These are phyloP conservation scores for Lecanosticta acicola DNA, from an alignment of 2,329 filamentous ascomycete genomes.

Conservation along the genomic window DNA sequence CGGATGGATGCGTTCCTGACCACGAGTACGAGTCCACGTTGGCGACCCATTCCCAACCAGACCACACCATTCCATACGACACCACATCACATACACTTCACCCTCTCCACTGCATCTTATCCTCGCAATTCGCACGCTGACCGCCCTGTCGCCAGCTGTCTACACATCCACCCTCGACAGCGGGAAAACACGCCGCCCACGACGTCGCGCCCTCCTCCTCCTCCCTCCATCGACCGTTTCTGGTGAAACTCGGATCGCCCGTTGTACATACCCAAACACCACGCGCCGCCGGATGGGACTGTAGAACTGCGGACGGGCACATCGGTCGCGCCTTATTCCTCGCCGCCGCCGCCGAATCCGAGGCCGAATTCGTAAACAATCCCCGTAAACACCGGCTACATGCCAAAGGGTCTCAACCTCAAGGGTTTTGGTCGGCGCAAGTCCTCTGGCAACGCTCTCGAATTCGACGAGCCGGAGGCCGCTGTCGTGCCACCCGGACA, in stretches of 20 bases:
- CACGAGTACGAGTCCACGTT: background rate
- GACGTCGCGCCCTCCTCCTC: background rate
- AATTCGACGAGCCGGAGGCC: constrained; percentile 31
- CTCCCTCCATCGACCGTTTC: background rate
- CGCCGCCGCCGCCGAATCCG: background rate
- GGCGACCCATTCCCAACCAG: background rate
- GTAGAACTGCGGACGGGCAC: background rate
- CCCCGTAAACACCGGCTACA: constrained; percentile 27
- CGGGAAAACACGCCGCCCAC: background rate
- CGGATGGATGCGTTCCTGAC: background rate
- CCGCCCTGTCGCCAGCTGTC: background rate
- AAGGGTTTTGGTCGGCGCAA: constrained; percentile 50
- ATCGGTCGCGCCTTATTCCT: background rate
- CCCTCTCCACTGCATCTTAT: background rate
- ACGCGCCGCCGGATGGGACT: background rate
- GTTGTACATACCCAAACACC: background rate
- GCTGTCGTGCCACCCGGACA: constrained; percentile 10
- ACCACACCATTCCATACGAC: background rate
- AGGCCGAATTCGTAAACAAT: background rate
- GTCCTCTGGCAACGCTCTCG: constrained; percentile 51
- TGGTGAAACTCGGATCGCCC: background rate
- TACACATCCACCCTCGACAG: background rate
- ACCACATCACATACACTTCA: background rate
- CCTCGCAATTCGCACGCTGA: background rate
- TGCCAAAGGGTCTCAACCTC: constrained; percentile 51